Evolutionary conservation across 371 early-diverging fungal species (phyloP).

Genomic region (Dichotomocladium elegans): DNA sequence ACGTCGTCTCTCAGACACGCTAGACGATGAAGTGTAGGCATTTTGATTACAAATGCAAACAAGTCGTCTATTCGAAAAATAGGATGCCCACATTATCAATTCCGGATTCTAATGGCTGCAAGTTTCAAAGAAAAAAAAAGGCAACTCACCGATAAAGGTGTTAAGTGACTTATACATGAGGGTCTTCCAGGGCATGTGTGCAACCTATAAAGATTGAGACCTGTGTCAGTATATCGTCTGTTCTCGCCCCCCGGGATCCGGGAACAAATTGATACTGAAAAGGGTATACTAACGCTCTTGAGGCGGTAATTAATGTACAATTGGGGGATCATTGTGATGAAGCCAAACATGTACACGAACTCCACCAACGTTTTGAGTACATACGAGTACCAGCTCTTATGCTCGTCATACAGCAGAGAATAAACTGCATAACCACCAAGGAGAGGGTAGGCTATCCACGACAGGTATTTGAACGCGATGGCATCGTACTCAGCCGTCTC

Average conservation of each 20-base stretch:
- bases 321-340: slow-evolving; percentile 92
- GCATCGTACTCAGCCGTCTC: slow-evolving; percentile 87
- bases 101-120: neutral
- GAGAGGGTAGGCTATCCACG: slow-evolving; percentile 77
- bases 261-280: no score
- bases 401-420: slow-evolving; percentile 78
- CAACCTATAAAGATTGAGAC: slow-evolving; percentile 43
- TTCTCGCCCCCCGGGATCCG: no score
- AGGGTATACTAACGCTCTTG: slow-evolving; percentile 65
- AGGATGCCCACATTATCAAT: neutral
- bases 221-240: no score
- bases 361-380: slow-evolving; percentile 86
- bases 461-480: slow-evolving; percentile 85
- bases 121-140: neutral
- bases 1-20: slow-evolving; percentile 91
- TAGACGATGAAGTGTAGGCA: slow-evolving; percentile 91
- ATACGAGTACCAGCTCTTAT: slow-evolving; percentile 93
- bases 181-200: slow-evolving; percentile 93
- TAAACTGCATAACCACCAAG: slow-evolving; percentile 82
- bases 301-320: slow-evolving; percentile 91
- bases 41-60: slow-evolving; percentile 93
- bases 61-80: slow-evolving; percentile 70
- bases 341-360: slow-evolving; percentile 83
- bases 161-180: slow-evolving; percentile 93
- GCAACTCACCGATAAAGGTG: slow-evolving; percentile 72